Base-by-base conservation (phyloP, 352 stramenopile species). In the Hyaloperonospora arabidopsidis region DNA sequence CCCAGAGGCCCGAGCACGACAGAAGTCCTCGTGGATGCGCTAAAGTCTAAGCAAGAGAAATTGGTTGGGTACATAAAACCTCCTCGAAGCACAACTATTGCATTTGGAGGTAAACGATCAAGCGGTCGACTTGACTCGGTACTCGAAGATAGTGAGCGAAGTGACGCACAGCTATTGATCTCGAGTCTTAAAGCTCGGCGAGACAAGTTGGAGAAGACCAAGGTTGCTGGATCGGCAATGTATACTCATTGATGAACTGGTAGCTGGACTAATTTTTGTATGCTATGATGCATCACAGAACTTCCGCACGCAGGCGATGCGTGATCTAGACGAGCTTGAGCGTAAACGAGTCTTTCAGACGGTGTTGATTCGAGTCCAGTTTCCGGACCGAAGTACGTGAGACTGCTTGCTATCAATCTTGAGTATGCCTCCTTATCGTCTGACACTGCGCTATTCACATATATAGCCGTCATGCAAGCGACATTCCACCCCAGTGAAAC, bases 271-370 rank as follows among this genome's bases (percentile, higher is more conserved):
- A n/a, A 67, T 45, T 22, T n/a, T 15, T 40, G 32, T 50, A 51
- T 60, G 19, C 50, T 6, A n/a, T 66, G 12, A 22, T 11, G 56
- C 61, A 18, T 41, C 25, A 11, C 13, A 93, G 81, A 89, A 85
- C 23, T 95, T 95, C 36, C 79, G 78, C 25, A 95, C 85, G 14
- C 70, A 84, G 61, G 83, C 83, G 13, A 95, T 95, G 85, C 85
- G 85, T 12, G 83, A 95, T 28, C 68, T 95, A 3, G 85, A 95
- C 22, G 78, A 92, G 28, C 68, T 95, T 0, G 88, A 91, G 60
- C 79, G 78, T 15, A 92, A 88, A 61, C 84, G 76, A 34, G 68
- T 95, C 0, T 95, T 86, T 49, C 79, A 89, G 54, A 74, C 58
- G 32, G 75, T 79, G 22, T 52, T 95, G 3, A 76, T 93, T 28